Evolutionary conservation across 805 yeast species (phyloP).

Genomic region (Zygotorulaspora florentina): DNA sequence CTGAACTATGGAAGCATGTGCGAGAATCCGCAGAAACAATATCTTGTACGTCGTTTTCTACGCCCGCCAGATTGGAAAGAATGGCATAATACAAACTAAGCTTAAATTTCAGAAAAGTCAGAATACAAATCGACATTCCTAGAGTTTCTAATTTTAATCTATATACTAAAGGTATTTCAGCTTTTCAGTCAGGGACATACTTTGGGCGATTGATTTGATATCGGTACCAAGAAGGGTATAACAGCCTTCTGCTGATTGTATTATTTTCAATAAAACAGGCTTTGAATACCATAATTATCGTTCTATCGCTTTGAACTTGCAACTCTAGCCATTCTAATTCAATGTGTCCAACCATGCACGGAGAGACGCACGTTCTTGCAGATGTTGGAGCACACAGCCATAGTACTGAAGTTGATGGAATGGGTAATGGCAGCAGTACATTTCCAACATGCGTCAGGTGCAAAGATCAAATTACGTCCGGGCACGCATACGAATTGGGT

Average conservation of each 20-base stretch:
- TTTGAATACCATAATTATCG: too few species aligned
- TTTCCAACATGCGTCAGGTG: conserved; percentile 41
- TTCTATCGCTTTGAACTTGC: too few species aligned
- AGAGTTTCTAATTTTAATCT: too few species aligned
- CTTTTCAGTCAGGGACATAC: too few species aligned
- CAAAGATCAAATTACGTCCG: conserved; percentile 62
- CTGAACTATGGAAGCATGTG: neutral
- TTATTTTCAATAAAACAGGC: too few species aligned
- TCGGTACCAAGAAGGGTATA: too few species aligned
- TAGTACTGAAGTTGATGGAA: neutral
- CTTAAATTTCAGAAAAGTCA: neutral
- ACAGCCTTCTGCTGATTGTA: too few species aligned
- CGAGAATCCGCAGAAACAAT: neutral
- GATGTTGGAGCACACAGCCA: neutral
- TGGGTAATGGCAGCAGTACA: neutral
- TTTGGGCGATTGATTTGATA: too few species aligned
- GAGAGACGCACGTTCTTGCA: too few species aligned
- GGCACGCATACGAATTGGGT: conserved; percentile 93
- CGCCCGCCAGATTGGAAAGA: neutral
- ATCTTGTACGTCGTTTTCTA: neutral
- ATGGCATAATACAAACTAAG: neutral
- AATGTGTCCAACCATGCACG: too few species aligned
- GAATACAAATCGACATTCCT: conserved; percentile 3
- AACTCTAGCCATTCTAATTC: too few species aligned
- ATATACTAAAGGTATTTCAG: too few species aligned